Evolutionary conservation across 2,329 filamentous ascomycete genomes (phyloP).

Genomic region (Keithomyces neogunnii): DNA sequence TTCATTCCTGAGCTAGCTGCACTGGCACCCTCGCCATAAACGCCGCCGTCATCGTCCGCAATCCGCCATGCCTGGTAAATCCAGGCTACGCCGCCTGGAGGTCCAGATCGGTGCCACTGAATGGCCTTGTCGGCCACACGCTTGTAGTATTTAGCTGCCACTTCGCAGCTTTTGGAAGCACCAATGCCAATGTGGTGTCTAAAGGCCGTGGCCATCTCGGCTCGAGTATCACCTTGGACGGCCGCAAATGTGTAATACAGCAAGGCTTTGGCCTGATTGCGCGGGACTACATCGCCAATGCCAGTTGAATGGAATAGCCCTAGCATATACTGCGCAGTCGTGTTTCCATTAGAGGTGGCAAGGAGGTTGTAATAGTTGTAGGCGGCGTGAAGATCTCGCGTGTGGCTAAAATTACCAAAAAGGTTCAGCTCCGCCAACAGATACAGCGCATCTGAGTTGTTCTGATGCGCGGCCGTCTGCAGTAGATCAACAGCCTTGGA

Average conservation of each 20-base stretch:
- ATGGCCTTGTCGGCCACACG: slow-evolving; percentile 90
- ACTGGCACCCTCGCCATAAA: slow-evolving; percentile 93
- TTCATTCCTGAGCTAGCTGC: slow-evolving; percentile 79
- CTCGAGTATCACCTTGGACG: slow-evolving; percentile 68
- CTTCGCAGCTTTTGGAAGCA: slow-evolving; percentile 76
- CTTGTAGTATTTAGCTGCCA: slow-evolving; percentile 83
- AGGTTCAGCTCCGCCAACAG: slow-evolving; percentile 93
- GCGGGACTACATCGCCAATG: slow-evolving; percentile 69
- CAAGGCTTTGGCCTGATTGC: slow-evolving; percentile 83
- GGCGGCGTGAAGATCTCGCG: slow-evolving; percentile 68
- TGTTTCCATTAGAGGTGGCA: slow-evolving; percentile 71
- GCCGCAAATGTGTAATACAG: slow-evolving; percentile 94
- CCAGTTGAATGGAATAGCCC: slow-evolving; percentile 95
- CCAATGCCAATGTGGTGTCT: slow-evolving; percentile 80
- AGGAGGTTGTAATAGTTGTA: slow-evolving; percentile 76
- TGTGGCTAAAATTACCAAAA: slow-evolving; percentile 86
- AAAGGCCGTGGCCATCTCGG: slow-evolving; percentile 90
- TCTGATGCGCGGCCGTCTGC: slow-evolving; percentile 41
- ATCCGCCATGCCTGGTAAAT: slow-evolving; percentile 73
- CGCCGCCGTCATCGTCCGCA: slow-evolving; percentile 82
- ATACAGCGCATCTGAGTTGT: slow-evolving; percentile 77
- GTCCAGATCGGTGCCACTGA: slow-evolving; percentile 76
- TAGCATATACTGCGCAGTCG: slow-evolving; percentile 90
- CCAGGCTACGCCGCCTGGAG: slow-evolving; percentile 77
- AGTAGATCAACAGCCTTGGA: slow-evolving; percentile 44